Percentiles rank a stretch among this genome's conserved stretches.
Conservation (phyloP, 257 asterid genomes). For the Scutellaria barbata region DNA sequence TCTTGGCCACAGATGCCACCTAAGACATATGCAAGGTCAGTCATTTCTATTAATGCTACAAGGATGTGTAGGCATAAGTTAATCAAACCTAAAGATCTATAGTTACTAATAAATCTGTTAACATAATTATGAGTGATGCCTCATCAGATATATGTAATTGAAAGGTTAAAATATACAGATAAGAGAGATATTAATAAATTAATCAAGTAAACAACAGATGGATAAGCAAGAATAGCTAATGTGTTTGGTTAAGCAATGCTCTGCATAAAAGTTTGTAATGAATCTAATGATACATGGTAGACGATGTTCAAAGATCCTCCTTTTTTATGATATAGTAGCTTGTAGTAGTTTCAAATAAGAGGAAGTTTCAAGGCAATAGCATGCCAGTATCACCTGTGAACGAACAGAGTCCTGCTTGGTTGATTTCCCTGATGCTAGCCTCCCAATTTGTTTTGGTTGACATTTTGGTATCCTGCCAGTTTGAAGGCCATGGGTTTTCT, state of each 20-base stretch:
- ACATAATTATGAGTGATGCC: neutral
- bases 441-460: conserved; percentile 62
- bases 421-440: conserved; percentile 52
- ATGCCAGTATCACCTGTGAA: conserved; percentile 54
- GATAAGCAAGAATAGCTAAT: conserved; percentile 12
- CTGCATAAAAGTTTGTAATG: conserved; percentile 3
- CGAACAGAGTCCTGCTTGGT: conserved; percentile 53
- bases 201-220: neutral
- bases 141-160: neutral
- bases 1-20: conserved; percentile 51
- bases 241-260: neutral
- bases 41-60: conserved; percentile 11
- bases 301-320: neutral
- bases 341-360: conserved; percentile 13
- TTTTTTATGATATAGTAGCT: neutral
- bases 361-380: conserved; percentile 33
- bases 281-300: neutral
- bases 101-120: neutral
- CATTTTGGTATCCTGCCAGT: conserved; percentile 48
- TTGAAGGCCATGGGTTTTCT: conserved; percentile 52
- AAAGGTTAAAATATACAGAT: conserved; percentile 13
- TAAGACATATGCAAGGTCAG: conserved; percentile 30
- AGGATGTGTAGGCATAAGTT: conserved; percentile 28
- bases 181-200: neutral
- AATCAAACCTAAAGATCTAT: conserved; percentile 22